phyloP scores from a whole-genome alignment of 2,329 filamentous ascomycete species.

The Sporothrix brasiliensis region DNA sequence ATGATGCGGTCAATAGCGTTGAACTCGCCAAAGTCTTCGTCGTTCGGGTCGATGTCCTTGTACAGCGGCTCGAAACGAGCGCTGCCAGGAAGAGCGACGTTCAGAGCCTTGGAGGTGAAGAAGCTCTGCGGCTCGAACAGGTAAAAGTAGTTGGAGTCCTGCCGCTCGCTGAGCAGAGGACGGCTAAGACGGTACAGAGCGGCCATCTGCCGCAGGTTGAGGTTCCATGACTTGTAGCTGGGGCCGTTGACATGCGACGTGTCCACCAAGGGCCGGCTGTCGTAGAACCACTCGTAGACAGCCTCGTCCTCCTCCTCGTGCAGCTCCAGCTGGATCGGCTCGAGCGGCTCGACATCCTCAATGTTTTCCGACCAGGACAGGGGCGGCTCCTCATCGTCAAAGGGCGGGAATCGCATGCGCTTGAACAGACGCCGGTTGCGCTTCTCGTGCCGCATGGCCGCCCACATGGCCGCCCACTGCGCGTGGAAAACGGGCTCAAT shows the following conservation, averaged over 20 bases:
- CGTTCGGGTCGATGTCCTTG: constrained; percentile 98
- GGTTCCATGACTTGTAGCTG: constrained; percentile 95
- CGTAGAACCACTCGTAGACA: constrained; percentile 97
- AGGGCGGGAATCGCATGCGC: constrained; percentile 97
- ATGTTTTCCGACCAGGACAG: constrained; percentile 98
- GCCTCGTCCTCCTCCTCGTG: constrained; percentile 90
- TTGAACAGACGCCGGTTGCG: constrained; percentile 95
- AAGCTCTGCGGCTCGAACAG: constrained; percentile 96
- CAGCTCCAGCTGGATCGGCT: constrained; percentile 98
- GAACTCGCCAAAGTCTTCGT: constrained; percentile 99
- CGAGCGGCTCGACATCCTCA: constrained; percentile 94
- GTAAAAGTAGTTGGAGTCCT: constrained; percentile 97
- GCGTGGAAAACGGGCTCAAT: constrained; percentile 98
- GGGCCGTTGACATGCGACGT: constrained; percentile 93
- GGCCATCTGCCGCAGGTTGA: constrained; percentile 92
- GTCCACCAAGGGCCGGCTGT: constrained; percentile 86
- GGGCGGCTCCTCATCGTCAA: constrained; percentile 97
- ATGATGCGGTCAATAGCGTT: constrained; percentile 99
- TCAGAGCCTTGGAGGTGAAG: constrained; percentile 92
- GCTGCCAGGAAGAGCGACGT: constrained; percentile 95
- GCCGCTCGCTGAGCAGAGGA: constrained; percentile 85
- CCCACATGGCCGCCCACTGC: constrained; percentile 99
- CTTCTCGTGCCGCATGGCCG: constrained; percentile 97
- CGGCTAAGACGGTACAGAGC: constrained; percentile 89
- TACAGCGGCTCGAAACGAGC: constrained; percentile 96